Conservation (phyloP, 2,329 filamentous ascomycete species). For the Cytospora schulzeri region DNA sequence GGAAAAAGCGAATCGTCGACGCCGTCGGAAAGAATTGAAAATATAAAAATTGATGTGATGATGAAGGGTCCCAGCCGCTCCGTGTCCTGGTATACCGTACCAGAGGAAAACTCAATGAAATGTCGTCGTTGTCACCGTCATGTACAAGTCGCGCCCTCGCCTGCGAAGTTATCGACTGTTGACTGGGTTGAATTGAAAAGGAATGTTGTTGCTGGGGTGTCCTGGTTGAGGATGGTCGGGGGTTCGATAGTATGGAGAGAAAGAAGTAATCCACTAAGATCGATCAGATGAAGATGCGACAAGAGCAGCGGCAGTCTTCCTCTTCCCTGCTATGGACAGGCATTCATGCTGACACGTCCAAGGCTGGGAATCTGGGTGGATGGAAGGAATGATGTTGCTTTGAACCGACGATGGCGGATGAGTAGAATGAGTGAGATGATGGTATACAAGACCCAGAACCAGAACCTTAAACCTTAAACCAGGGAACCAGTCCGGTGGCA, state of each 20-base stretch:
- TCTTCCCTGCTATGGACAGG: conserved; percentile 25
- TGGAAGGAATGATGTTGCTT: conserved; percentile 12
- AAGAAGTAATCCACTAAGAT: not conserved
- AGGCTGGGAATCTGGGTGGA: conserved; percentile 18
- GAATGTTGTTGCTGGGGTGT: conserved; percentile 13
- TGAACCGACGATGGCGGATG: conserved; percentile 5
- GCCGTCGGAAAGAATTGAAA: conserved; percentile 30
- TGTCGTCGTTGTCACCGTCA: conserved; percentile 31
- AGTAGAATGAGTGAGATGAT: conserved; percentile 3
- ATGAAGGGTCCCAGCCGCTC: conserved; percentile 28
- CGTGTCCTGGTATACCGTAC: conserved; percentile 17
- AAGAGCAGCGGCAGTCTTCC: conserved; percentile 19
- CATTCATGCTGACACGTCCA: conserved; percentile 22
- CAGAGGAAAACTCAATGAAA: conserved; percentile 10
- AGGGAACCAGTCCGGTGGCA: conserved; percentile 11
- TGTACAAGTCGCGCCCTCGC: conserved; percentile 39
- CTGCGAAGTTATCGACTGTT: conserved; percentile 39
- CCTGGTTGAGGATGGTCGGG: conserved; percentile 6
- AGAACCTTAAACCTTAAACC: not conserved
- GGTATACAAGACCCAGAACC: not conserved
- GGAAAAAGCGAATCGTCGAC: conserved; percentile 29
- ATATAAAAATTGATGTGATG: conserved; percentile 22
- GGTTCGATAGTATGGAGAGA: conserved; percentile 15
- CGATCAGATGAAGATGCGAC: conserved; percentile 16
- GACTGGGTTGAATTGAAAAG: conserved; percentile 26